A percentile compares a stretch with the other conserved stretches of the same genome.
Conservation (phyloP, 2,329 filamentous ascomycete species). For the Mycosphaerella sp. region DNA sequence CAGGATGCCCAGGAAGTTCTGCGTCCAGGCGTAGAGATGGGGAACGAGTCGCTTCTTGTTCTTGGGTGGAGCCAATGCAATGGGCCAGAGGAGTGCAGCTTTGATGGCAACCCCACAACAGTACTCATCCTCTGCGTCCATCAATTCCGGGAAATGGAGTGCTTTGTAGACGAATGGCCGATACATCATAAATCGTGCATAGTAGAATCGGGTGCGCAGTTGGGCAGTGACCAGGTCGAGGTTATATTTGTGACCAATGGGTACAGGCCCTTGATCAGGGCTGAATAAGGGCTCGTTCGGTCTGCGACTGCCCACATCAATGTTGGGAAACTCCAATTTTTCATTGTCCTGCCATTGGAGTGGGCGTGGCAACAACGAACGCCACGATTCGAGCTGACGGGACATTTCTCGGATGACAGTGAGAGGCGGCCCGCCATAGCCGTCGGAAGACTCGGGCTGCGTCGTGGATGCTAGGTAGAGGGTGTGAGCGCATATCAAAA, state of each 20-base stretch:
- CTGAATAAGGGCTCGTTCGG: constrained; percentile 41
- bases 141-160: constrained; percentile 50
- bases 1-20: constrained; percentile 55
- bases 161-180: constrained; percentile 56
- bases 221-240: constrained; percentile 53
- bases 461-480: constrained; percentile 18
- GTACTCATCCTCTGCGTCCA: constrained; percentile 49
- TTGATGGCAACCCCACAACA: constrained; percentile 53
- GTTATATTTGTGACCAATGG: constrained; percentile 46
- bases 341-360: constrained; percentile 54
- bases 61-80: constrained; percentile 52
- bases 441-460: constrained; percentile 29
- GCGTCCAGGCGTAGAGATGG: constrained; percentile 56
- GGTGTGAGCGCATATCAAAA: constrained; percentile 6
- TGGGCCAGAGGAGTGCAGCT: constrained; percentile 54
- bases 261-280: constrained; percentile 41
- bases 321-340: constrained; percentile 39
- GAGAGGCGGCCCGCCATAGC: constrained; percentile 36
- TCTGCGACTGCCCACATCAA: constrained; percentile 23
- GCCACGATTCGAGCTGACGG: constrained; percentile 53
- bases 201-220: constrained; percentile 54
- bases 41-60: constrained; percentile 54
- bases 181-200: constrained; percentile 53
- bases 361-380: constrained; percentile 48
- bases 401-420: constrained; percentile 47